A percentile compares a stretch with the other conserved stretches of the same genome.
These are phyloP conservation scores for Nakazawaea sp. DNA, from an alignment of 805 yeast species.

Conservation along the genomic window DNA sequence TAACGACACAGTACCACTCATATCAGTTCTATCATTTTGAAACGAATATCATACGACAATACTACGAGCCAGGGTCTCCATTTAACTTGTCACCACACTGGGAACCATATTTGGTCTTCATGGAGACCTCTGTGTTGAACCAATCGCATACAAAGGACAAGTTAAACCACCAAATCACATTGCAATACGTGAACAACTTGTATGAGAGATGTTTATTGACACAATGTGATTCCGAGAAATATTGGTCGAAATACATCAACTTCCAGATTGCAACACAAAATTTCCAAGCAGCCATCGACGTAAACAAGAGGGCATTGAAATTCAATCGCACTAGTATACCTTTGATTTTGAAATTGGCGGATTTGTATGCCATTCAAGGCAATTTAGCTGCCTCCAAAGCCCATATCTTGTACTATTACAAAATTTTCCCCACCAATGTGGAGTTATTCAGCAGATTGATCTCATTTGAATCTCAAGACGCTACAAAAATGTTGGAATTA, in stretches of 20 bases:
- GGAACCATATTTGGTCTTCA: constrained; percentile 48
- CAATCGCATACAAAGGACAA: constrained; percentile 14
- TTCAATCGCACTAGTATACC: constrained; percentile 20
- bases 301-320: constrained; percentile 6
- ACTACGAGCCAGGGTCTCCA: constrained; percentile 44
- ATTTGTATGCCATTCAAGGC: too few relatives aligned
- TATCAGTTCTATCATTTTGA: constrained; percentile 47
- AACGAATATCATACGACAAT: too few relatives aligned
- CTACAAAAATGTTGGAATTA: too few relatives aligned
- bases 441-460: too few relatives aligned
- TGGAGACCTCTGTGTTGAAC: constrained; percentile 22
- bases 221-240: constrained; percentile 34
- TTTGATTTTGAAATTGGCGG: constrained; percentile 33
- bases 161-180: constrained; percentile 15
- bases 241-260: constrained; percentile 47
- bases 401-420: too few relatives aligned
- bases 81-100: too few relatives aligned
- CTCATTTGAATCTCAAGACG: too few relatives aligned
- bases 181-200: constrained; percentile 21
- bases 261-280: constrained; percentile 33
- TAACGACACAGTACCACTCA: constrained; percentile 46
- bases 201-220: constrained; percentile 44
- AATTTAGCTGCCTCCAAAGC: too few relatives aligned
- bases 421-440: too few relatives aligned
- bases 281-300: constrained; percentile 28